Evolutionary conservation across 2,329 filamentous ascomycete genomes (phyloP).

Genomic region (Alternaria consortialis): DNA sequence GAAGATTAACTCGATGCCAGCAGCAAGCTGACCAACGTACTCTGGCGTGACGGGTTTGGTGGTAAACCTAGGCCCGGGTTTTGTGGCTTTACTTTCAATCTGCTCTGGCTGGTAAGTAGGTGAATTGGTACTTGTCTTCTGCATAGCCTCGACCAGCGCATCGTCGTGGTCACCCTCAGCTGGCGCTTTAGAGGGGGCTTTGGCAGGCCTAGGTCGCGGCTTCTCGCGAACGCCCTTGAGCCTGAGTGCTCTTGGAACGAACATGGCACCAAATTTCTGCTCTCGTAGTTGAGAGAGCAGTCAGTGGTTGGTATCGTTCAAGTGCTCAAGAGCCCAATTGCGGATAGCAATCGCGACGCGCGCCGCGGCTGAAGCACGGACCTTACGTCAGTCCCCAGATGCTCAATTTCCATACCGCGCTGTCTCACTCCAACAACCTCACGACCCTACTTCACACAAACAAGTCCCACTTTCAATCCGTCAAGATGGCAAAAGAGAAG

Average conservation of each 20-base stretch:
- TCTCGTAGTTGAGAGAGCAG: not conserved
- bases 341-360: not conserved
- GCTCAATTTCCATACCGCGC: constrained; percentile 5
- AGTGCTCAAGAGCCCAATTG: not conserved
- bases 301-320: not conserved
- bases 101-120: constrained; percentile 22
- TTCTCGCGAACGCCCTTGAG: constrained; percentile 42
- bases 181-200: constrained; percentile 1
- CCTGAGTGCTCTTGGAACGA: constrained; percentile 45
- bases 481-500: constrained; percentile 67
- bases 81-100: constrained; percentile 14
- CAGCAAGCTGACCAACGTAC: constrained; percentile 42
- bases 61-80: constrained; percentile 32
- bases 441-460: not conserved
- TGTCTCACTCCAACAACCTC: not conserved
- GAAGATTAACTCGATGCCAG: constrained; percentile 47
- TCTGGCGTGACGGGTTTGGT: constrained; percentile 32
- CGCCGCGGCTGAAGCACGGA: constrained; percentile 17
- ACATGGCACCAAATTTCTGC: constrained; percentile 29
- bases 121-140: constrained; percentile 35
- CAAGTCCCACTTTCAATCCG: not conserved
- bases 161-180: constrained; percentile 27
- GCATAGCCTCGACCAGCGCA: constrained; percentile 34
- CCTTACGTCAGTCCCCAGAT: constrained; percentile 19
- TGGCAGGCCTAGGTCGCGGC: constrained; percentile 18